These are phyloP conservation scores for Cordyceps fumosorosea DNA, from an alignment of 2,329 filamentous ascomycete species.

Conservation along the genomic window DNA sequence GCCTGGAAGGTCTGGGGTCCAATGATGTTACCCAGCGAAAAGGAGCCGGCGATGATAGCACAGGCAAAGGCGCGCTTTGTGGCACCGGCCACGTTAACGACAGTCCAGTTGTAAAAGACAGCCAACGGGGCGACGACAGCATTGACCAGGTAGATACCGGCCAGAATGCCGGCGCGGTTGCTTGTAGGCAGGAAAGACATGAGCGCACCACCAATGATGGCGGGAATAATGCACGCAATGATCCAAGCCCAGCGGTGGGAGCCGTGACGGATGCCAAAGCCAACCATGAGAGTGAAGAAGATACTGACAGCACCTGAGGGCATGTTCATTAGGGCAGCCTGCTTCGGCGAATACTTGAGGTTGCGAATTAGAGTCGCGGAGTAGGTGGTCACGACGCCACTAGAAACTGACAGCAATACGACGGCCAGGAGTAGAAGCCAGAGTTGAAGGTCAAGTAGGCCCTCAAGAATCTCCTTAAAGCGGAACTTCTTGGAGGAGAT, in stretches of 20 bases:
- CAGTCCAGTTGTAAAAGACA: slow-evolving; percentile 42
- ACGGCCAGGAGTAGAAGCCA: slow-evolving; percentile 44
- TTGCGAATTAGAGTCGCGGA: slow-evolving; percentile 46
- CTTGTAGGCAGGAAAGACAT: slow-evolving; percentile 45
- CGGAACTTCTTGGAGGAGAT: slow-evolving; percentile 49
- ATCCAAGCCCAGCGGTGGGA: slow-evolving; percentile 46
- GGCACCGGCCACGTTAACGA: slow-evolving; percentile 44
- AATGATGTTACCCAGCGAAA: slow-evolving; percentile 50
- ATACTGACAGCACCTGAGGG: slow-evolving; percentile 48
- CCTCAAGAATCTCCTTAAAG: slow-evolving; percentile 44
- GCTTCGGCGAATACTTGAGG: slow-evolving; percentile 38
- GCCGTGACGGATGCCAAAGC: slow-evolving; percentile 38
- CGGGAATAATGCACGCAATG: slow-evolving; percentile 40
- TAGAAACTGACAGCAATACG: slow-evolving; percentile 44
- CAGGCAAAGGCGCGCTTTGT: slow-evolving; percentile 47
- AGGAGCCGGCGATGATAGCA: slow-evolving; percentile 42
- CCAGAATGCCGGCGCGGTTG: slow-evolving; percentile 40
- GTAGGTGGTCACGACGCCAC: slow-evolving; percentile 48
- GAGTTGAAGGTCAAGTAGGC: slow-evolving; percentile 44
- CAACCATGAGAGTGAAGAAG: slow-evolving; percentile 42
- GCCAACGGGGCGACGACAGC: slow-evolving; percentile 39
- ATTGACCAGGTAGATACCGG: slow-evolving; percentile 45
- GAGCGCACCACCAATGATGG: slow-evolving; percentile 41
- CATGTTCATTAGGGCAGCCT: slow-evolving; percentile 47
- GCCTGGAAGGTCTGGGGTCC: slow-evolving; percentile 50